Evolutionary conservation across 192 early-diverging fungal species (phyloP).

Genomic region (Endogone sp.): DNA sequence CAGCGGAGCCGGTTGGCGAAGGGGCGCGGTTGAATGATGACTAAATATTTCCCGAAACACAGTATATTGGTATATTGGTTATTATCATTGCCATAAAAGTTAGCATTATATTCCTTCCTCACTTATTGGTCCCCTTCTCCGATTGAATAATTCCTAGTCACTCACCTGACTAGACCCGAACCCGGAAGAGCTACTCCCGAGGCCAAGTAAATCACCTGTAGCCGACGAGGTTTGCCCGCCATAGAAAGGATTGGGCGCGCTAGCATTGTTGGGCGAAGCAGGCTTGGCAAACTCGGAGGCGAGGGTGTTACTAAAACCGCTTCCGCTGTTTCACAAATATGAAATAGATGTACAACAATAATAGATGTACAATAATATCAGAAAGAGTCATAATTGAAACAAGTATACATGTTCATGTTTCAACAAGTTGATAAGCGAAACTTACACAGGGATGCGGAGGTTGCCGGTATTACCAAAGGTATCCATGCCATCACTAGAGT

Average conservation of each 20-base stretch:
- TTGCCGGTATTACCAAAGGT: constrained; percentile 53
- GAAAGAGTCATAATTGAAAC: too few species aligned
- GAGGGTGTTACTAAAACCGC: background rate
- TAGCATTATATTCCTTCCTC: too few species aligned
- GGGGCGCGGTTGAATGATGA: background rate
- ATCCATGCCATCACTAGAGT: constrained; percentile 48
- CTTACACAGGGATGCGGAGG: constrained; percentile 47
- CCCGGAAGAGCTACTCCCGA: background rate
- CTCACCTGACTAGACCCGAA: too few species aligned
- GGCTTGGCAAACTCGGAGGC: background rate
- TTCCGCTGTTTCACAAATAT: background rate
- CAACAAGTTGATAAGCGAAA: background rate
- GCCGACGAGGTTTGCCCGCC: background rate
- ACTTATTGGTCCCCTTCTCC: too few species aligned
- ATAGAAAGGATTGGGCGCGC: background rate
- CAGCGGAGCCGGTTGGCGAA: background rate
- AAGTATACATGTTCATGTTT: too few species aligned
- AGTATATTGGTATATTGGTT: too few species aligned
- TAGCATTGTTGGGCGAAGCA: too few species aligned
- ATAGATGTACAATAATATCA: too few species aligned
- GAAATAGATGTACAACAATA: too few species aligned
- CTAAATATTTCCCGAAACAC: too few species aligned
- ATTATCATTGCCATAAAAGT: too few species aligned
- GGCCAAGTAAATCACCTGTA: background rate
- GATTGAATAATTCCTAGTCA: background rate